Conservation (phyloP, 108 stramenopile species). For the Aurantiochytrium sp. region DNA sequence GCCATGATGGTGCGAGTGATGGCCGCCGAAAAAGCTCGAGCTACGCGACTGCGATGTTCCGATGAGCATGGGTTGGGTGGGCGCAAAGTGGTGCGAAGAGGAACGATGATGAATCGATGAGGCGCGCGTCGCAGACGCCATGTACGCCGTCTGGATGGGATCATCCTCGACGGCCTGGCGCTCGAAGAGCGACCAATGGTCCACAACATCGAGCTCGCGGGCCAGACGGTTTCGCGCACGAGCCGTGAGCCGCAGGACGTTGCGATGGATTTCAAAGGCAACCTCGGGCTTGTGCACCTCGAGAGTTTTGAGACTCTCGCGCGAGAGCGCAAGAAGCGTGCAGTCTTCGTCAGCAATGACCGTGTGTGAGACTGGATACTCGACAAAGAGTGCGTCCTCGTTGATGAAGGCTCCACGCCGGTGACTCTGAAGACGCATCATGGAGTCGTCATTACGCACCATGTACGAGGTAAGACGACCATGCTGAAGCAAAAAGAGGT, state of each 20-base stretch:
- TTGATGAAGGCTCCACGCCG: constrained; percentile 8
- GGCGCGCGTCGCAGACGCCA: background rate
- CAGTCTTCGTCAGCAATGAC: constrained; percentile 7
- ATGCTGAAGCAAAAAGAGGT: background rate
- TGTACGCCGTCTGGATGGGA: background rate
- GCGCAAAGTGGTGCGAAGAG: background rate
- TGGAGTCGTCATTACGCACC: background rate
- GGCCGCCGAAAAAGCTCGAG: background rate
- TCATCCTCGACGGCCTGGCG: background rate
- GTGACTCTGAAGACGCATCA: constrained; percentile 3
- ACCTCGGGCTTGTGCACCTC: background rate
- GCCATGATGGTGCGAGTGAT: background rate
- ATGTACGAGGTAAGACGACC: constrained; percentile 7
- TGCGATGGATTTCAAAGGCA: background rate
- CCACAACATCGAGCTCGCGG: background rate
- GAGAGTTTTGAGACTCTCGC: background rate
- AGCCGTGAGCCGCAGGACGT: background rate
- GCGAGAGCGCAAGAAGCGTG: background rate
- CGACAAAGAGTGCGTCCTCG: background rate
- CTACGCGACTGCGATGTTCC: background rate
- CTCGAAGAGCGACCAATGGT: background rate
- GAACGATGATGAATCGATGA: background rate
- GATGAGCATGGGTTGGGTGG: background rate
- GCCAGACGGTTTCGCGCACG: background rate
- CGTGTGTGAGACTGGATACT: background rate